These are phyloP conservation scores for Malania oleifera DNA, from an alignment of 164 flowering plant species.

Conservation along the genomic window DNA sequence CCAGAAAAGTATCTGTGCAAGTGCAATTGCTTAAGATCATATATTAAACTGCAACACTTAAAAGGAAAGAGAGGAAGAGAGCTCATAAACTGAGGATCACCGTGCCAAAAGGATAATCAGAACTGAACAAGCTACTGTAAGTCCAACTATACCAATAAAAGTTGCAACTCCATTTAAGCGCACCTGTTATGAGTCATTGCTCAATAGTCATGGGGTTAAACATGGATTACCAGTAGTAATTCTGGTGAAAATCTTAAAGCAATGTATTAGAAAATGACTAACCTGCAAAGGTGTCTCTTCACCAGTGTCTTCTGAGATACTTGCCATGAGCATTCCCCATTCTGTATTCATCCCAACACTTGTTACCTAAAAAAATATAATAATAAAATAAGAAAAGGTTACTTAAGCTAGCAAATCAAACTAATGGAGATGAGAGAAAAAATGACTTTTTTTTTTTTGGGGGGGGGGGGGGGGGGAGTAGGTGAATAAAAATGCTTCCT, in stretches of 20 bases:
- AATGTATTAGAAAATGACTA: background rate
- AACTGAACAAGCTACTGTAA: conserved; percentile 64
- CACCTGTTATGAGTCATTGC: conserved; percentile 40
- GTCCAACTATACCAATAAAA: conserved; percentile 88
- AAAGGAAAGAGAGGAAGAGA: background rate
- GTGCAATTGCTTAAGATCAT: background rate
- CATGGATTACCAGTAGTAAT: background rate
- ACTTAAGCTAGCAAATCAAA: too few species aligned
- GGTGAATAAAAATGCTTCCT: too few species aligned
- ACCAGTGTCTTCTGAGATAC: conserved; percentile 91
- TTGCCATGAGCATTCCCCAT: conserved; percentile 98
- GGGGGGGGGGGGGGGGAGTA: too few species aligned
- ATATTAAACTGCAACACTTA: background rate
- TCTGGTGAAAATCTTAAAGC: background rate
- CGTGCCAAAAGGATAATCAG: conserved; percentile 67
- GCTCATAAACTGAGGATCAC: conserved; percentile 24
- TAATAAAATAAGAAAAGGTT: too few species aligned
- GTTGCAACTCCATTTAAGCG: conserved; percentile 96
- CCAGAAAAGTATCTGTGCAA: conserved; percentile 76
- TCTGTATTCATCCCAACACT: conserved; percentile 94
- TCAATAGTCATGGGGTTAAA: background rate
- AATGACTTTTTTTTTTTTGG: too few species aligned
- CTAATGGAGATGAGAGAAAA: too few species aligned
- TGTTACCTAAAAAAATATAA: conserved; percentile 70
- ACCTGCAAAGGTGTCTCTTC: conserved; percentile 99